Evolutionary conservation across 208 protist genomes (phyloP).

Genomic region (Phytomonas serpens): DNA sequence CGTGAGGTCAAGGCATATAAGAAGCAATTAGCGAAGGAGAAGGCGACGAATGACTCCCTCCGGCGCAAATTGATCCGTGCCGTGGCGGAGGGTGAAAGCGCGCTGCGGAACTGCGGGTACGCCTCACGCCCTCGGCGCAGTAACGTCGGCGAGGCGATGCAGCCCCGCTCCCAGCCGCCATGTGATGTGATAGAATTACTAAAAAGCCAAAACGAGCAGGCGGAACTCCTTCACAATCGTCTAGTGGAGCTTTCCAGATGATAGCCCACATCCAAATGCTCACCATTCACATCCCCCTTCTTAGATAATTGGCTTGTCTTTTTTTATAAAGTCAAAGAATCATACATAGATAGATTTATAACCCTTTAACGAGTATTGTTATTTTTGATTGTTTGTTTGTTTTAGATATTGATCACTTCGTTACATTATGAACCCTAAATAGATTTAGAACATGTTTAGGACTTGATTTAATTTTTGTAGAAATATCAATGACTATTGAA

Average conservation of each 20-base stretch:
- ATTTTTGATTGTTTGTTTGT: constrained; percentile 11
- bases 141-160: background rate
- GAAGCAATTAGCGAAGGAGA: constrained; percentile 35
- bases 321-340: background rate
- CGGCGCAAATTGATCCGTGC: constrained; percentile 47
- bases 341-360: constrained; percentile 1
- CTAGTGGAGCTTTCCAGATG: constrained; percentile 43
- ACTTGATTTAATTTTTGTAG: background rate
- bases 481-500: background rate
- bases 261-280: background rate
- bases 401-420: background rate
- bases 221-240: constrained; percentile 46
- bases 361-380: background rate
- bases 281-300: background rate
- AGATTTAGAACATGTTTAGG: background rate
- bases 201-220: constrained; percentile 50
- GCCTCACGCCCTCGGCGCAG: background rate
- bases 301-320: background rate
- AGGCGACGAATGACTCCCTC: constrained; percentile 37
- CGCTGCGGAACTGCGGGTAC: constrained; percentile 7
- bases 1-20: constrained; percentile 44
- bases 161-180: background rate
- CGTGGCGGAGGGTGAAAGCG: constrained; percentile 40
- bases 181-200: constrained; percentile 58
- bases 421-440: background rate